Base-by-base conservation (phyloP, 345 rosid genomes). In the Heritiera littoralis region DNA sequence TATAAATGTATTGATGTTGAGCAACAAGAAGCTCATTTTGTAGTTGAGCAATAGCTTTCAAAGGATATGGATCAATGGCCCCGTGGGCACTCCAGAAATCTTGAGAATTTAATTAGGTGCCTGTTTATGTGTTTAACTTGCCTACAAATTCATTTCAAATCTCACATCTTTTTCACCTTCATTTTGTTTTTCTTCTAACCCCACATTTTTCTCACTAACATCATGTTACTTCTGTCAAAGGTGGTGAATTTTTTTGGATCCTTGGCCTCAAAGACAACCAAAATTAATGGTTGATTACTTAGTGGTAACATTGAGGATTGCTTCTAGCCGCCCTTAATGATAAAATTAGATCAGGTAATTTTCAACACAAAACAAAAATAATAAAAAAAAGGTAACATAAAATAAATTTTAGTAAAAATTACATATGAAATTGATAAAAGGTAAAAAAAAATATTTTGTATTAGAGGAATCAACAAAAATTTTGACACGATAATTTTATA, bases 31-130 rank as follows among this genome's bases (percentile, higher is more conserved):
- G 6, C 5, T 14, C 38, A 65, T 28, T 70, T 73, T 82, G 61
- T 72, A 58, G 93, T 83, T 85, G 87, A 67, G 79, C 84, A 68
- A 74, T 87, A 28, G 82, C 71, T 88, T 87, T 88, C 90, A 82
- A 43, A 71, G 83, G 82, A 87, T 20, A 5, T 52, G 56, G 72
- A 80, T 67, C 79, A 78, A 66, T 60, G 79, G 23, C 74, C 8
- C 30, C 72, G 70, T 67, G 77, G 68, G 80, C 59, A 71, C 14
- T 77, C 83, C 68, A 46, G 76, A 52, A 75, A 58, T 76, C 23
- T 64, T 9, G 4, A 49, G 20, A 41, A 46, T 20, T 80, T 48
- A 45, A 71, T 30, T 15, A 14, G 23, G 28, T 28, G 58, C 18
- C 7, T 43, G 45, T 43, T 3, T 45, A 38, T 35, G 38, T 23